Conservation (phyloP, 768 basidiomycete genomes). For the Leccinum disarticulatum region DNA sequence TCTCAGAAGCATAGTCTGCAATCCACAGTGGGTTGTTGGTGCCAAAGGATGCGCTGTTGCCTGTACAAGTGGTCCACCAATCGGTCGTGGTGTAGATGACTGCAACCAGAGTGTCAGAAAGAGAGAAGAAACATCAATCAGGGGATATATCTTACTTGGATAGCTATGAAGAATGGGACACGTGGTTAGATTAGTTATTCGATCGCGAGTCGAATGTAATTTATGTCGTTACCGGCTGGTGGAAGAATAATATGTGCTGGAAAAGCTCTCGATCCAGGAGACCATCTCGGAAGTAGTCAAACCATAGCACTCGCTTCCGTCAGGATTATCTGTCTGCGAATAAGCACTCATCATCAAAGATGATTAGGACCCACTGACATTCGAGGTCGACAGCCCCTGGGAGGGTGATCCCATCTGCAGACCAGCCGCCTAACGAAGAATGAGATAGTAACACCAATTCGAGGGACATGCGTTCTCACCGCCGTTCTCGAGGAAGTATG, state of each 20-base stretch:
- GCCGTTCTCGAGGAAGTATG: conserved; percentile 57
- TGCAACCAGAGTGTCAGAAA: conserved; percentile 16
- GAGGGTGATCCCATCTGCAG: conserved; percentile 55
- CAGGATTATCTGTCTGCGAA: conserved; percentile 45
- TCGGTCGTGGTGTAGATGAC: conserved; percentile 64
- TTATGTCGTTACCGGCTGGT: conserved; percentile 43
- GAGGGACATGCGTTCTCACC: conserved; percentile 30
- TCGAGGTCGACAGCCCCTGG: conserved; percentile 67
- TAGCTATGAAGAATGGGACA: conserved; percentile 30
- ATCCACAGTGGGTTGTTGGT: conserved; percentile 60
- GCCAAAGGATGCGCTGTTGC: conserved; percentile 51
- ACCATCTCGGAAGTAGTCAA: conserved; percentile 55
- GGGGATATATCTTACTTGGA: conserved; percentile 33
- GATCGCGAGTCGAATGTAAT: background rate
- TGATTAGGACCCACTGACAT: conserved; percentile 35
- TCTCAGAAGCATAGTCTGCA: conserved; percentile 48
- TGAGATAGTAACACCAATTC: background rate
- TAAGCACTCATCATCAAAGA: background rate
- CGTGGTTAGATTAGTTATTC: background rate
- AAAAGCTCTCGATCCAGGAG: conserved; percentile 63
- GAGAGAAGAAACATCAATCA: conserved; percentile 2
- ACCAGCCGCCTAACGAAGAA: conserved; percentile 46
- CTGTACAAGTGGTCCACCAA: conserved; percentile 72
- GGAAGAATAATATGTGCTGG: conserved; percentile 50
- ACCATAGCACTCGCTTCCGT: conserved; percentile 54